phyloP scores from a whole-genome alignment of 164 flowering plant species.

The Liriodendron chinense region DNA sequence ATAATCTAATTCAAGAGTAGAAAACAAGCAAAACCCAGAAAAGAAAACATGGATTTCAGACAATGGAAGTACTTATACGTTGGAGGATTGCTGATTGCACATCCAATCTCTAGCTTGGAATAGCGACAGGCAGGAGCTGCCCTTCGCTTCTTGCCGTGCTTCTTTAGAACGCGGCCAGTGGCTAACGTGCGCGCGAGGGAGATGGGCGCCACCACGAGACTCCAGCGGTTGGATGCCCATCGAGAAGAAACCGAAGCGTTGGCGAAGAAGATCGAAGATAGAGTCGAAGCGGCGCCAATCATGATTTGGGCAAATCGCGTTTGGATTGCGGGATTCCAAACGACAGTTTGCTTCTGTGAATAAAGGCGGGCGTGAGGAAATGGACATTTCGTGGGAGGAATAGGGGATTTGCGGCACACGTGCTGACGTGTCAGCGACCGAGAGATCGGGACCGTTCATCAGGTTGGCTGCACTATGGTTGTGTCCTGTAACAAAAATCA shows the following conservation, averaged over 20 bases:
- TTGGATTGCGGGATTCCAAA: no score
- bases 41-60: background rate
- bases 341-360: no score
- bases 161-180: slow-evolving; percentile 13
- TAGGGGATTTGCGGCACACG: background rate
- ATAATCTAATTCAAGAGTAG: slow-evolving; percentile 3
- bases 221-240: slow-evolving; percentile 24
- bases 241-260: slow-evolving; percentile 22
- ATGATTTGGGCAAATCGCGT: background rate
- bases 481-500: no score
- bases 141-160: slow-evolving; percentile 3
- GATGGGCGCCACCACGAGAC: slow-evolving; percentile 14
- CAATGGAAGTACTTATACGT: slow-evolving; percentile 25
- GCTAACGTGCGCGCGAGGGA: slow-evolving; percentile 35
- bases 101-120: slow-evolving; percentile 13
- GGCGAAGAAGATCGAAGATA: background rate
- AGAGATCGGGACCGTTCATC: background rate
- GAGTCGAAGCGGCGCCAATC: background rate
- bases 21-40: background rate
- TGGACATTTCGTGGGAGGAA: background rate
- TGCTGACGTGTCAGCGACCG: background rate
- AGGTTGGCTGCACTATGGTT: no score
- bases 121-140: slow-evolving; percentile 11
- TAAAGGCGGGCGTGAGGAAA: background rate
- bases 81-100: slow-evolving; percentile 13